Evolutionary conservation across 2,329 filamentous ascomycete species (phyloP), one percentile per base, ranked within the genome.

Genomic region (Colletotrichum lupini): DNA sequence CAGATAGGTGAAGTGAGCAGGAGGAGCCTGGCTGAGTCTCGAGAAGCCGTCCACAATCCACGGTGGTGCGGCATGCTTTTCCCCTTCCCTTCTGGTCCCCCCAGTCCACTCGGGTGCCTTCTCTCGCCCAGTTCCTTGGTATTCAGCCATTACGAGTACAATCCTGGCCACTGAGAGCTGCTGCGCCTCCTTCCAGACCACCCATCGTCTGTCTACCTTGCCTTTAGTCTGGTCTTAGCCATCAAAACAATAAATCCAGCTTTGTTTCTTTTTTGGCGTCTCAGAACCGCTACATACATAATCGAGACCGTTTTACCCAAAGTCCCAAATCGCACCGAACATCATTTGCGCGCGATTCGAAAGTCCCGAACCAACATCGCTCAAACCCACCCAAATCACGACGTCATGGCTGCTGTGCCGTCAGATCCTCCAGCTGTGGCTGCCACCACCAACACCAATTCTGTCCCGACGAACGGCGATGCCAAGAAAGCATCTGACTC

Each of bases 361-460:
- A 24, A 30, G 42, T 26, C 3, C 53, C 32, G 19, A 46, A 28
- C 63, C 37, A 57, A n/a, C 30, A 57, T 62, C 56, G 49, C 58
- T 32, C 14, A 58, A 62, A 49, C 30, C 67, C 72, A 67, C 57
- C 37, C 68, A 24, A 61, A 67, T 61, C 62, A 57, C 72, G 61
- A 67, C 72, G 58, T 67, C 57, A 74, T 74, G 72, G 62, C 72
- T 72, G 28, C 72, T 52, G 55, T 70, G 53, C 68, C 61, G 42
- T 53, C 62, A 74, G 68, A 71, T 67, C 62, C 57, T 37, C 68
- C 68, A 24, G 49, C 71, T 12, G 68, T 30, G 58, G 53, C 46
- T 8, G 22, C 72, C 42, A 32, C 55, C 56, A 19, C 46, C 71
- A 71, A 60, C 32, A 35, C 61, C 68, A 46, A 66, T 53, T 49